These are phyloP conservation scores for Aspergillus versicolor DNA, from an alignment of 2,329 filamentous ascomycete species.

Conservation along the genomic window DNA sequence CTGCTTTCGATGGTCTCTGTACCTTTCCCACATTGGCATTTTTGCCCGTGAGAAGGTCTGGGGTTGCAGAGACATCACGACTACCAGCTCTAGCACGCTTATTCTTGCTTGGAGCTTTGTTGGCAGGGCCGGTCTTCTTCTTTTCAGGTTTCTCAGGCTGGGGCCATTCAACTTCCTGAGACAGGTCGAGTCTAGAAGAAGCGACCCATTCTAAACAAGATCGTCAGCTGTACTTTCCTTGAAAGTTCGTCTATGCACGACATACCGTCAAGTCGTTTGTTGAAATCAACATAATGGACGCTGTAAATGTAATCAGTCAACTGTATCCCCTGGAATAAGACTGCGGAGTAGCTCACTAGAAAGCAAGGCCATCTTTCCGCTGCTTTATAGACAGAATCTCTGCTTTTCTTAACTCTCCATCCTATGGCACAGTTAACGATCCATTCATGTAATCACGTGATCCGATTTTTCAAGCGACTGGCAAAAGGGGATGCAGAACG, in stretches of 20 bases:
- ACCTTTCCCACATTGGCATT: constrained; percentile 48
- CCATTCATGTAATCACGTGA: constrained; percentile 33
- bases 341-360: constrained; percentile 58
- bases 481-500: constrained; percentile 26
- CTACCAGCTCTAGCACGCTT: constrained; percentile 52
- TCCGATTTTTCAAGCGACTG: constrained; percentile 17
- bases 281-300: constrained; percentile 98
- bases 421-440: constrained; percentile 41
- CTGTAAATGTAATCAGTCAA: constrained; percentile 29
- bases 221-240: constrained; percentile 33
- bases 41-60: constrained; percentile 50
- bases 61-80: constrained; percentile 58
- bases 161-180: constrained; percentile 93
- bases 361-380: constrained; percentile 81
- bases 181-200: constrained; percentile 77
- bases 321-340: neutral
- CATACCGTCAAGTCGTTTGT: constrained; percentile 70
- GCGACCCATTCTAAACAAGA: constrained; percentile 78
- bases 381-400: constrained; percentile 95
- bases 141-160: constrained; percentile 87
- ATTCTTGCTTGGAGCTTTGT: constrained; percentile 58
- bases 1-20: constrained; percentile 54
- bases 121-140: constrained; percentile 64
- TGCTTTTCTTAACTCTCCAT: constrained; percentile 83
- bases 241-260: neutral